A percentile compares a stretch with the other conserved stretches of the same genome.
phyloP scores from a whole-genome alignment of 176 grass and related monocot species.

The Carex littledalei region DNA sequence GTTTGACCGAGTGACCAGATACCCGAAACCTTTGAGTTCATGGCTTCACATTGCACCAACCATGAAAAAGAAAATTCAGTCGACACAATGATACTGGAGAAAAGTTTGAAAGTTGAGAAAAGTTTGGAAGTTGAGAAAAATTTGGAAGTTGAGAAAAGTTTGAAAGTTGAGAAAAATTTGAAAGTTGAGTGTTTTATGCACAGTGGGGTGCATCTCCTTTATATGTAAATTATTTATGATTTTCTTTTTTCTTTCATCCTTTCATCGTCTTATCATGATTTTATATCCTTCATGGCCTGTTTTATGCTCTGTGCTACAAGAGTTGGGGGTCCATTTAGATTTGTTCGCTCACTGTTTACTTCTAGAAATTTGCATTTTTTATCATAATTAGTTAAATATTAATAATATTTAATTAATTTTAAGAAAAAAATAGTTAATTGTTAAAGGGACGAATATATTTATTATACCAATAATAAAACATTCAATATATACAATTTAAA shows the following conservation, averaged over 20 bases:
- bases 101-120: no score
- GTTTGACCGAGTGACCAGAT: slow-evolving; percentile 58
- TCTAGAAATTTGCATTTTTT: no score
- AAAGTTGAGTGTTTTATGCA: background rate
- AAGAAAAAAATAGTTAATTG: background rate
- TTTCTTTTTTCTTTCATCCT: background rate
- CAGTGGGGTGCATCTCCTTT: background rate
- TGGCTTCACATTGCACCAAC: slow-evolving; percentile 45
- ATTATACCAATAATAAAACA: no score
- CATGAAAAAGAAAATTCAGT: background rate
- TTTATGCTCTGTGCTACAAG: background rate
- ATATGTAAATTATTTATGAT: background rate
- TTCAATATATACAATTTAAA: no score
- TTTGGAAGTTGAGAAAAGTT: no score
- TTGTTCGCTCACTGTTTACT: no score
- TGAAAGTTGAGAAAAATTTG: no score
- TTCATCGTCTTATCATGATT: background rate
- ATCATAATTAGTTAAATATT: no score
- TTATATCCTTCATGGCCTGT: background rate
- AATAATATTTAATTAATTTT: background rate
- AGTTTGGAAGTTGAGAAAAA: no score
- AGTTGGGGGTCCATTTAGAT: background rate
- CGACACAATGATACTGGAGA: background rate
- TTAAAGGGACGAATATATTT: background rate
- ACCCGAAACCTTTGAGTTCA: slow-evolving; percentile 70